These are phyloP conservation scores for Xylaria curta DNA, from an alignment of 495 filamentous ascomycete species.

Conservation along the genomic window DNA sequence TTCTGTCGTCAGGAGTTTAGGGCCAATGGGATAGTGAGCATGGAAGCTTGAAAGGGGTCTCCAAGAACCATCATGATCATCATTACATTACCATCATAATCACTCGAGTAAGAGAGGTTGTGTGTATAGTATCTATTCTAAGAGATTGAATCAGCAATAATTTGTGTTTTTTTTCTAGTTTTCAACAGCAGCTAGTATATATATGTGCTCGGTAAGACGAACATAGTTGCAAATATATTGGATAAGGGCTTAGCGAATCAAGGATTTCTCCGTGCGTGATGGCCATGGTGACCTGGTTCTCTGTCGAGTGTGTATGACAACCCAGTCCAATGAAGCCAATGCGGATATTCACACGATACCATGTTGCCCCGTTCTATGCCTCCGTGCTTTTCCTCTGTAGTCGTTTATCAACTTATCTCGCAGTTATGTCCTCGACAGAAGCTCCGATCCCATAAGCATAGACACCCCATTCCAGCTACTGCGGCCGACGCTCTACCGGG, in stretches of 20 bases:
- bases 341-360: not conserved
- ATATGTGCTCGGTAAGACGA: not conserved
- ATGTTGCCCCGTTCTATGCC: not conserved
- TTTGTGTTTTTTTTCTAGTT: not conserved
- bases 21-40: constrained; percentile 33
- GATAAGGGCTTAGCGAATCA: not conserved
- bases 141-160: constrained; percentile 28
- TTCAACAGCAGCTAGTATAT: not conserved
- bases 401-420: not conserved
- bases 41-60: constrained; percentile 33
- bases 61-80: not conserved
- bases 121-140: constrained; percentile 34
- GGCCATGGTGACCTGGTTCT: not conserved
- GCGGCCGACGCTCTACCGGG: not conserved
- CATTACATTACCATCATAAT: too few relatives aligned
- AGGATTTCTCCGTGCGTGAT: not conserved
- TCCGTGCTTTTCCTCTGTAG: not conserved
- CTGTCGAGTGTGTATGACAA: not conserved
- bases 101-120: constrained; percentile 29
- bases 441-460: not conserved
- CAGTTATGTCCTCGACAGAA: not conserved
- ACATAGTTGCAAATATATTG: not conserved
- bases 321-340: not conserved
- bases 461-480: not conserved
- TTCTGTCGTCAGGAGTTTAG: constrained; percentile 38